Base-by-base conservation (phyloP, 768 basidiomycete species). In the Boletus sp. region DNA sequence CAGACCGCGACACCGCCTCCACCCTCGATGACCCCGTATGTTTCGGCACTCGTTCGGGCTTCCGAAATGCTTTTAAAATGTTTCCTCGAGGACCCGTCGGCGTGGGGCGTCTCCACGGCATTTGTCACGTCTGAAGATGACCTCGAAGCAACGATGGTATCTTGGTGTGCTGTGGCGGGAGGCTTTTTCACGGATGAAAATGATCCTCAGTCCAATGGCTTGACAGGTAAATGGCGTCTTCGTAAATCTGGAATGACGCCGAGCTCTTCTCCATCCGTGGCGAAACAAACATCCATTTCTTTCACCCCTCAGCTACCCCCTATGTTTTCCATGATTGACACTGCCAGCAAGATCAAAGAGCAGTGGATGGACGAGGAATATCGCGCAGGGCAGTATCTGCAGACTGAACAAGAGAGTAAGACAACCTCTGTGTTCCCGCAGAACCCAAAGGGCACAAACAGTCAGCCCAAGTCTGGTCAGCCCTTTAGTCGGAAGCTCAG, bases 71-170 rank as follows among this genome's bases (percentile, higher is more conserved):
- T 86, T 39, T 58, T 84, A n/a, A 68, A 68, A 19, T 69, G 70
- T n/a, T 77, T 85, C 64, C 75, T 81, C 33, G 75, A 76, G 41
- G 84, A 87, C 50, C 86, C 85, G 14, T 85, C 83, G 41, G 83
- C 82, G 3, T 79, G 77, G 74, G 86, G 86, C 9, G 80, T 87
- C 30, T 79, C 83, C 11, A 73, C 76, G 6, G 81, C 86, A 7
- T 84, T 88, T 57, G 70, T 87, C 25, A 69, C 75, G 0, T 74
- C 71, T 45, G 78, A 83, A 61, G 75, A 79, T 27, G 72, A 73
- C n/a, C 65, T 87, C 21, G 81, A 84, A 58, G 64, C 65, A 13
- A 79, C 83, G 2, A 79, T 86, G 56, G 76, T 84, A 44, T 72
- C 75, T 1, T 88, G 84, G 82, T 62, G 67, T 56, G 29, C 60